Percentiles rank a stretch among this genome's conserved stretches.
Evolutionary conservation across 345 rosid species (phyloP).

Genomic region (Euphorbia lathyris): DNA sequence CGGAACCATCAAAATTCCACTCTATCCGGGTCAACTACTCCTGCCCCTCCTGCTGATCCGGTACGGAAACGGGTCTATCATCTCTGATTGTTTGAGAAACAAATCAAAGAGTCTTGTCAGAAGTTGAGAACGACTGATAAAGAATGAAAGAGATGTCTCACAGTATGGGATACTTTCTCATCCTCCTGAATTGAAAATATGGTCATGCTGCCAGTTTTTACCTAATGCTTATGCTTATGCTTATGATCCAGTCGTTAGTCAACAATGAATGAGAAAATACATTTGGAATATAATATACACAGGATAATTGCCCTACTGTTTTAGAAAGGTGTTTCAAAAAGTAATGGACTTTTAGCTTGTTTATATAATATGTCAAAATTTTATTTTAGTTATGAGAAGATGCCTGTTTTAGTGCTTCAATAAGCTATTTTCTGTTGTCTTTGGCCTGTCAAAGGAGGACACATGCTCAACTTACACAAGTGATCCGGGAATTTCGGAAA

Average conservation of each 20-base stretch:
- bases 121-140: too few species aligned
- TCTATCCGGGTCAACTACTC: too few species aligned
- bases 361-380: not conserved
- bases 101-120: too few species aligned
- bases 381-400: not conserved
- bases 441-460: constrained; percentile 62
- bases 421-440: not conserved
- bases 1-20: too few species aligned
- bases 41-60: too few species aligned
- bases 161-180: too few species aligned
- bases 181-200: not conserved
- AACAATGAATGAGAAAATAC: not conserved
- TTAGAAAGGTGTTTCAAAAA: not conserved
- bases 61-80: too few species aligned
- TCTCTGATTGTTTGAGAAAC: too few species aligned
- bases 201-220: too few species aligned
- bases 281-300: not conserved
- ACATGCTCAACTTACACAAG: constrained; percentile 91
- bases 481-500: constrained; percentile 75
- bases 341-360: not conserved
- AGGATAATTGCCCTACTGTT: not conserved
- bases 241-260: not conserved
- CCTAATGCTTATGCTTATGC: not conserved
- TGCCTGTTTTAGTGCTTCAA: not conserved
- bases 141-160: too few species aligned